Percentiles rank a stretch among this genome's conserved stretches.
phyloP scores from a whole-genome alignment of 2,329 filamentous ascomycete species.

The Juglanconis sp. region DNA sequence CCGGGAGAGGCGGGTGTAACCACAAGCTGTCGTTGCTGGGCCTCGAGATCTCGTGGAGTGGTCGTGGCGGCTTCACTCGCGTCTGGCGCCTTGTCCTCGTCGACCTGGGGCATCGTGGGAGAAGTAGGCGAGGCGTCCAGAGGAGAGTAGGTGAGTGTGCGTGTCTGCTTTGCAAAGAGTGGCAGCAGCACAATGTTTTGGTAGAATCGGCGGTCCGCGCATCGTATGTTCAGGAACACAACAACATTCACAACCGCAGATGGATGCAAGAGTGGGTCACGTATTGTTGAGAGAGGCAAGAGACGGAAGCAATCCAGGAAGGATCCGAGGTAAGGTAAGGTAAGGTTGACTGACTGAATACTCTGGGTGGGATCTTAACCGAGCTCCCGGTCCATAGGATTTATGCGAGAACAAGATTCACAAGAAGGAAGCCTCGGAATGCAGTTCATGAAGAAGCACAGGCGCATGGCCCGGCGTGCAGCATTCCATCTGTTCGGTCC shows the following conservation, averaged over 20 bases:
- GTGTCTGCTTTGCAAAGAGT: not conserved
- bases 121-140: not conserved
- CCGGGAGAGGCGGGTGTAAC: conserved; percentile 21
- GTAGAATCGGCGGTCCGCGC: not conserved
- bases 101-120: not conserved
- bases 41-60: not conserved
- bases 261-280: not conserved
- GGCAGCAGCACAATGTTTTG: not conserved
- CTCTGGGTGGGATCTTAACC: not conserved
- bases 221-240: not conserved
- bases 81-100: not conserved
- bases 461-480: not conserved
- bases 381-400: not conserved
- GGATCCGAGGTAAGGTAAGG: not conserved
- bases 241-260: not conserved
- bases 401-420: not conserved
- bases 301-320: not conserved
- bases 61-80: not conserved
- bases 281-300: not conserved
- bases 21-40: not conserved
- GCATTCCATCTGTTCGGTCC: not conserved
- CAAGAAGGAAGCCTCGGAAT: not conserved
- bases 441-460: not conserved
- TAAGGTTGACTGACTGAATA: not conserved
- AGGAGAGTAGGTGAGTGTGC: not conserved